These are phyloP conservation scores for Hypoxylon perforatum DNA, from an alignment of 495 filamentous ascomycete genomes.

Conservation along the genomic window DNA sequence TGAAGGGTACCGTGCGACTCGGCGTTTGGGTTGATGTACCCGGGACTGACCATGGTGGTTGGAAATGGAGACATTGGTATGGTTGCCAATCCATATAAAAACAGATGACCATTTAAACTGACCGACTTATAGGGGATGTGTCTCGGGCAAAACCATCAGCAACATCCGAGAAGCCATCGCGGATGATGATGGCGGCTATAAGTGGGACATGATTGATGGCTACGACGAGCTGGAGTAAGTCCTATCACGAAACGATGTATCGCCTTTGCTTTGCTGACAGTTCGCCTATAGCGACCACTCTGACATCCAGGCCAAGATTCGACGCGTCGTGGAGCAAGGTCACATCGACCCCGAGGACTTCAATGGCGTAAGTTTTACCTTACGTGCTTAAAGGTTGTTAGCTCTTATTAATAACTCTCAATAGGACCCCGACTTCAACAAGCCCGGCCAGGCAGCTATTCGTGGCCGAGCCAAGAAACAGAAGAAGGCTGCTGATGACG, in stretches of 20 bases:
- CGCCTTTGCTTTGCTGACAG: slow-evolving; percentile 8
- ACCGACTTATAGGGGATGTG: slow-evolving; percentile 74
- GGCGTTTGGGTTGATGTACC: slow-evolving; percentile 72
- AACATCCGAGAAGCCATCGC: slow-evolving; percentile 63
- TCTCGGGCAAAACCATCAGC: slow-evolving; percentile 70
- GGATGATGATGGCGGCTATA: slow-evolving; percentile 48
- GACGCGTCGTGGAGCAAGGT: slow-evolving; percentile 70
- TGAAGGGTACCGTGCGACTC: slow-evolving; percentile 77
- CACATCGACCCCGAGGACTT: slow-evolving; percentile 83
- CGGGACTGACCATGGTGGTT: slow-evolving; percentile 55
- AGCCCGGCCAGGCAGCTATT: slow-evolving; percentile 72
- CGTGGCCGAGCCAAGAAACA: slow-evolving; percentile 60
- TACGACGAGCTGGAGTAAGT: slow-evolving; percentile 72
- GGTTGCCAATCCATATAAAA: slow-evolving; percentile 30
- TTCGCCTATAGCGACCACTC: slow-evolving; percentile 39
- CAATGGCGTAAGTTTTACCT: slow-evolving; percentile 70
- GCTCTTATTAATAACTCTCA: slow-evolving; percentile 31
- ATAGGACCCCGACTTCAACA: slow-evolving; percentile 75
- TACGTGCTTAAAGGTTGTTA: background rate
- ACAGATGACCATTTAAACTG: slow-evolving; percentile 12
- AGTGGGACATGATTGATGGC: slow-evolving; percentile 69
- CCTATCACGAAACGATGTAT: background rate
- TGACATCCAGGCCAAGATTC: slow-evolving; percentile 71
- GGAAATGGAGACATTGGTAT: slow-evolving; percentile 84
- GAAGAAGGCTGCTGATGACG: slow-evolving; percentile 42